Percentiles rank a stretch among this genome's conserved stretches.
These are phyloP conservation scores for Dissophora globulifera DNA, from an alignment of 192 early-diverging fungal species.

Conservation along the genomic window DNA sequence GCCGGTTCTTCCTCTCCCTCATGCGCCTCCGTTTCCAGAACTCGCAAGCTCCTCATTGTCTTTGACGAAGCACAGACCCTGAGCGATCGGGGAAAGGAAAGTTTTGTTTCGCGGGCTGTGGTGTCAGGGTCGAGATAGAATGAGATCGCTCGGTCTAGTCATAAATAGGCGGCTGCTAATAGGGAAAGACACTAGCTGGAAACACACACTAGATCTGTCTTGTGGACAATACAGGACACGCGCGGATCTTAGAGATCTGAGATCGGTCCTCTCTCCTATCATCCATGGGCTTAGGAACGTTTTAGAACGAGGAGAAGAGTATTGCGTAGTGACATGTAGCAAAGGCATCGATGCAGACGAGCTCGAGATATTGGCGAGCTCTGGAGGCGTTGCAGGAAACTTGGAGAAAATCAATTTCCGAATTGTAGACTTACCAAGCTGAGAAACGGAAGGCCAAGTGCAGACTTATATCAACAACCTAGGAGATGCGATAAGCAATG, in stretches of 20 bases:
- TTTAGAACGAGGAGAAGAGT: constrained; percentile 7
- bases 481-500: constrained; percentile 32
- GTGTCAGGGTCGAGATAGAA: too few species aligned
- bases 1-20: constrained; percentile 12
- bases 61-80: constrained; percentile 42
- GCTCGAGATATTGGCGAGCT: constrained; percentile 24
- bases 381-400: constrained; percentile 31
- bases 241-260: constrained; percentile 22
- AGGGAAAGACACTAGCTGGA: too few species aligned
- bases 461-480: constrained; percentile 36
- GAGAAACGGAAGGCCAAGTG: constrained; percentile 44
- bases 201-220: too few species aligned
- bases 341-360: constrained; percentile 31
- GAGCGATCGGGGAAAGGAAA: constrained; percentile 30
- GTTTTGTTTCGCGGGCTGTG: too few species aligned
- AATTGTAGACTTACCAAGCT: constrained; percentile 42
- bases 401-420: constrained; percentile 29
- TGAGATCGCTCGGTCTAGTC: too few species aligned
- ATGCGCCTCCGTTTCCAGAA: constrained; percentile 16
- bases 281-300: constrained; percentile 36
- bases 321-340: constrained; percentile 44
- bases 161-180: too few species aligned
- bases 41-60: constrained; percentile 33
- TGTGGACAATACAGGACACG: too few species aligned
- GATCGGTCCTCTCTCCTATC: constrained; percentile 36